Conservation (phyloP, 169 alveolate genomes). For the Babesia bigemina region DNA sequence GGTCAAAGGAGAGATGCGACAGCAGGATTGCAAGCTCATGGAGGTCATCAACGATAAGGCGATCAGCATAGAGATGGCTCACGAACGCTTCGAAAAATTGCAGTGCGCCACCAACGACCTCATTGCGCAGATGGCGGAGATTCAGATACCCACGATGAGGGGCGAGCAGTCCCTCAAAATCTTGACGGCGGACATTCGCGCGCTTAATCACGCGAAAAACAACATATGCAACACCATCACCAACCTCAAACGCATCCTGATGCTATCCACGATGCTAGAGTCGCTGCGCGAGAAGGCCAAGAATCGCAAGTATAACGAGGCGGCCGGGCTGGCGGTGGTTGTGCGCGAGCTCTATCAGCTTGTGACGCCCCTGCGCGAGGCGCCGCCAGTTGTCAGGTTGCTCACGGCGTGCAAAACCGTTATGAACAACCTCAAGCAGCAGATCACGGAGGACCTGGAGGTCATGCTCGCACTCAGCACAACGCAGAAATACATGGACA, state of each 20-base stretch:
- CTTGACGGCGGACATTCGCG: slow-evolving; percentile 59
- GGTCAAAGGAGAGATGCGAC: slow-evolving; percentile 45
- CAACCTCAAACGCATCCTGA: slow-evolving; percentile 46
- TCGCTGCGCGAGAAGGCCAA: slow-evolving; percentile 48
- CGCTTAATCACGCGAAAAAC: slow-evolving; percentile 54
- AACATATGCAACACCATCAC: slow-evolving; percentile 63
- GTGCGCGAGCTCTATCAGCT: slow-evolving; percentile 38
- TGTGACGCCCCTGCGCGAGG: slow-evolving; percentile 39
- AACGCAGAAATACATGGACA: slow-evolving; percentile 16
- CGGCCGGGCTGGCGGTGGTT: slow-evolving; percentile 53
- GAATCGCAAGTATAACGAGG: slow-evolving; percentile 46
- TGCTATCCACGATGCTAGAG: slow-evolving; percentile 58
- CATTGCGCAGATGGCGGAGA: slow-evolving; percentile 37
- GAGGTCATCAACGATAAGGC: slow-evolving; percentile 59
- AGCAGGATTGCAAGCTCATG: slow-evolving; percentile 48
- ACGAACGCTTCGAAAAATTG: slow-evolving; percentile 55
- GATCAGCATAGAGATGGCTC: slow-evolving; percentile 44
- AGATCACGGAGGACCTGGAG: slow-evolving; percentile 55
- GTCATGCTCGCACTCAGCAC: slow-evolving; percentile 31
- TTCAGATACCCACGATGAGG: slow-evolving; percentile 37
- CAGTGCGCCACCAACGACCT: slow-evolving; percentile 66
- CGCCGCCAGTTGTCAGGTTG: slow-evolving; percentile 58
- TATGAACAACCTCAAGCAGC: slow-evolving; percentile 53
- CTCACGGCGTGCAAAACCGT: slow-evolving; percentile 38
- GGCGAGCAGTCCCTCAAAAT: slow-evolving; percentile 62